A percentile compares a stretch with the other conserved stretches of the same genome.
Conservation (phyloP, 768 basidiomycete genomes). For the Termitomyces bulborhizus region DNA sequence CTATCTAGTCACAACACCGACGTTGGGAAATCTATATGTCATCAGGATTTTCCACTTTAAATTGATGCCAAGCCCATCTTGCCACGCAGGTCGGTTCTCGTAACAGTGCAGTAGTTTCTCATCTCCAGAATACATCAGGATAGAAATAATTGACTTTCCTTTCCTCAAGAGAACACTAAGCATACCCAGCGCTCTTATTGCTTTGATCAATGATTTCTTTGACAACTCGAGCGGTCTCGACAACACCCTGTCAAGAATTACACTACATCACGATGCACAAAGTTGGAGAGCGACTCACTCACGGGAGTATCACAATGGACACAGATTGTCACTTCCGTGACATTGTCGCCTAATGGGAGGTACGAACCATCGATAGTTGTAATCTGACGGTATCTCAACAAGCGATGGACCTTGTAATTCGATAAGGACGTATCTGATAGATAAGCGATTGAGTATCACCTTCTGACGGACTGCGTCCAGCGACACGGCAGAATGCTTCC, state of each 20-base stretch:
- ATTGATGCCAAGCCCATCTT: no score
- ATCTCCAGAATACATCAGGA: no score
- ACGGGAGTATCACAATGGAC: conserved; percentile 64
- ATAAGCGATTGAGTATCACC: conserved; percentile 22
- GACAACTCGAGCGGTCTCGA: conserved; percentile 1
- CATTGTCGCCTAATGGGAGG: conserved; percentile 35
- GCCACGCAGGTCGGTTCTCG: no score
- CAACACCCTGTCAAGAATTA: conserved; percentile 1
- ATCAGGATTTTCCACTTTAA: no score
- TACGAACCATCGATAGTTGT: conserved; percentile 38
- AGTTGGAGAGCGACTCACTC: conserved; percentile 12
- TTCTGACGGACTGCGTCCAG: conserved; percentile 34
- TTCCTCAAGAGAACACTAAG: neutral
- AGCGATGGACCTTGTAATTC: conserved; percentile 30
- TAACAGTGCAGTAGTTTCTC: no score
- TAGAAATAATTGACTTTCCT: no score
- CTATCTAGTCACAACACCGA: no score
- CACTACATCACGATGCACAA: neutral
- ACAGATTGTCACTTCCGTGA: conserved; percentile 53
- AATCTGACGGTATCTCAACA: conserved; percentile 37
- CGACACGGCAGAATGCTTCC: conserved; percentile 45
- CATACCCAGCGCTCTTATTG: neutral
- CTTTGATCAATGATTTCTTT: neutral
- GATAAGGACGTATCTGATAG: neutral
- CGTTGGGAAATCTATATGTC: no score